These are phyloP conservation scores for Blastocystis hominis DNA, from an alignment of 352 stramenopile genomes.

Conservation along the genomic window DNA sequence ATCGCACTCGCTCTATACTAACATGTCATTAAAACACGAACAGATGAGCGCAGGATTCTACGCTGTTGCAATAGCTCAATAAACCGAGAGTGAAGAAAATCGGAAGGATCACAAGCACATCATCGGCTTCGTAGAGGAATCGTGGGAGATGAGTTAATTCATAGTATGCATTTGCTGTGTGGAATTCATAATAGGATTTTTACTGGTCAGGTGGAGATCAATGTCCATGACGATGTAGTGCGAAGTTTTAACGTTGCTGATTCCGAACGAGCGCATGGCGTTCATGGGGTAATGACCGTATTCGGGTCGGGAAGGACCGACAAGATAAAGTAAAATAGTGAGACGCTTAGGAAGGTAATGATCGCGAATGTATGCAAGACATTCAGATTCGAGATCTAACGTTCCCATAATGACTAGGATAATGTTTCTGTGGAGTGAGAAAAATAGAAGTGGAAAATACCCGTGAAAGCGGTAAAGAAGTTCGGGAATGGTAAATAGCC, in stretches of 20 bases:
- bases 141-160: background rate
- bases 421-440: no score
- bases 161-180: background rate
- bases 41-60: background rate
- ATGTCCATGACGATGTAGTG: slow-evolving; percentile 1
- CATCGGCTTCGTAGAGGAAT: background rate
- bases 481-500: no score
- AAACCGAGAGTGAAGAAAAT: slow-evolving; percentile 40
- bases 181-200: no score
- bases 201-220: no score
- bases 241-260: background rate
- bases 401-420: no score
- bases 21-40: no score
- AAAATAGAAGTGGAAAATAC: no score
- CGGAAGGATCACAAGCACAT: slow-evolving; percentile 15
- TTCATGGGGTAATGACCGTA: background rate
- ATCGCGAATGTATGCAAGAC: no score
- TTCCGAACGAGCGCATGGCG: background rate
- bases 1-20: no score
- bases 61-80: background rate
- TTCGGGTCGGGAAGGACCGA: background rate
- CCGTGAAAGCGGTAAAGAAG: no score
- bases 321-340: slow-evolving; percentile 19
- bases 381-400: no score
- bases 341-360: slow-evolving; percentile 9